Conservation (phyloP, 2,329 filamentous ascomycete species). For the Calonectria crousiana region DNA sequence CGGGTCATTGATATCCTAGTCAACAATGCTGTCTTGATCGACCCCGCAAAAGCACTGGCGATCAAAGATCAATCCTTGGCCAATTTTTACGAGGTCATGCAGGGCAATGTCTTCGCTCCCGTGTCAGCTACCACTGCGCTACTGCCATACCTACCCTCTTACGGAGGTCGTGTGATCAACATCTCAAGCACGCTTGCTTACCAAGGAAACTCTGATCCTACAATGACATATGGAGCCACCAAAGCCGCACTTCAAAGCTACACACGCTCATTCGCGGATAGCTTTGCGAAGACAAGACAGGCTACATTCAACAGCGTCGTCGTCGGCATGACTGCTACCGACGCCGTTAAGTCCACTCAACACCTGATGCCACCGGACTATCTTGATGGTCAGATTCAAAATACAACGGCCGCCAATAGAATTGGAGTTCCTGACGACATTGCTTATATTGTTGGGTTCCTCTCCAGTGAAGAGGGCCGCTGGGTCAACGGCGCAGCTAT, state of each 20-base stretch:
- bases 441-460: not conserved
- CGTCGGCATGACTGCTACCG: not conserved
- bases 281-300: not conserved
- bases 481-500: too few species aligned
- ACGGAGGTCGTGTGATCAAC: slow-evolving; percentile 10
- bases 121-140: not conserved
- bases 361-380: not conserved
- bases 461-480: too few species aligned
- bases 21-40: slow-evolving; percentile 3
- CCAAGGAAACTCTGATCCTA: not conserved
- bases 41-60: not conserved
- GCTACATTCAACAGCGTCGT: slow-evolving; percentile 1
- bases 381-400: not conserved
- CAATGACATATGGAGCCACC: not conserved
- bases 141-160: not conserved
- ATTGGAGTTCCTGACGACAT: slow-evolving; percentile 4
- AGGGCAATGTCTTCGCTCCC: not conserved
- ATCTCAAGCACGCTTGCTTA: not conserved
- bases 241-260: not conserved
- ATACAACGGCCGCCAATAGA: not conserved
- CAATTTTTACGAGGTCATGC: not conserved
- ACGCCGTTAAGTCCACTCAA: not conserved
- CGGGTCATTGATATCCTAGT: slow-evolving; percentile 4
- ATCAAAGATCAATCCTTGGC: not conserved
- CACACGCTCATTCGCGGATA: not conserved